Evolutionary conservation across 257 asterid genomes (phyloP), one percentile per base, ranked within the genome.

Genomic region (Ophiorrhiza pumila): DNA sequence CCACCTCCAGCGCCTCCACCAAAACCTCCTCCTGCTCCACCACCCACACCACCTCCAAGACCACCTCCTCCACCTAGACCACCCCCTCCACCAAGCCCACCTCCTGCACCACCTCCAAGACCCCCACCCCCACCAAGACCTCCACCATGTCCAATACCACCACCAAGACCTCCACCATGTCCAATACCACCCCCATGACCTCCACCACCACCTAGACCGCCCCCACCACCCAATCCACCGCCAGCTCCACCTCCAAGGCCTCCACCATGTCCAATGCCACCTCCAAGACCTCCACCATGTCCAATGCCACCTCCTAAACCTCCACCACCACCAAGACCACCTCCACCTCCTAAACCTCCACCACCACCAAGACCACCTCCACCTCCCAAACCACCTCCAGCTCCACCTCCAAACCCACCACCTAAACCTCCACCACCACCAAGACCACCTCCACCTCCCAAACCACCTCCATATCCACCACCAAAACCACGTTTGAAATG

Each of bases 401-500:
- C 71, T 0, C 78, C 72, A 0, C 78, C 78, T 0, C 74, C 79
- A 0, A 49, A 6, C 4, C 80, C 80, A 0, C 88, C 88, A 4
- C 74, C 77, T 0, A 83, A 82, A 0, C 80, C 85, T 22, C 87
- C 79, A 8, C 70, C 79, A 4, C 79, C 83, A 1, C 76, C 84
- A 66, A n/a, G 32, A 5, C 81, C 85, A 0, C 73, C 83, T 12
- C 55, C 41, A 7, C 85, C 85, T 2, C 85, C 85, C 0, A 64
- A 31, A 0, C 85, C 85, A 2, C 68, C 82, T 37, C 42, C 42
- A 37, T 3, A 2, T 0, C 87, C 83, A 0, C 77, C 71, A 2
- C 88, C 88, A 0, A 74, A n/a, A 2, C 88, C 88, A 2, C 88
- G n/a, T n/a, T n/a, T n/a, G n/a, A n/a, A n/a, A 34, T 49, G 63